Evolutionary conservation across 495 filamentous ascomycete genomes (phyloP).

Genomic region (Aspergillus indologenus): DNA sequence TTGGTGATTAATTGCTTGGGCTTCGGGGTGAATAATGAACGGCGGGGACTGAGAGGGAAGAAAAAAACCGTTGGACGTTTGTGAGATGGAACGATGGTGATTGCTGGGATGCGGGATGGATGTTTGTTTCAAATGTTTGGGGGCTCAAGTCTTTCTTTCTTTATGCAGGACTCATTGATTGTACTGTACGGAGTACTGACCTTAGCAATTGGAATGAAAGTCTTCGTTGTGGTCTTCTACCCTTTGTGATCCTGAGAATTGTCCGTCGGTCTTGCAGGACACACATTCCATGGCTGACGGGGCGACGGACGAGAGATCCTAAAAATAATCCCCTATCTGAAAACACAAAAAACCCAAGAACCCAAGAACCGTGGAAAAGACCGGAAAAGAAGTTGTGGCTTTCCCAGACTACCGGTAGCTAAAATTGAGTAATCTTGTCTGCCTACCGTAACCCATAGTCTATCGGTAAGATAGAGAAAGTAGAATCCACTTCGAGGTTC

Average conservation of each 20-base stretch:
- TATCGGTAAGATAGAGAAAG: neutral
- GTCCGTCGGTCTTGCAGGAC: neutral
- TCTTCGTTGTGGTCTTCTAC: neutral
- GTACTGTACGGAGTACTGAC: neutral
- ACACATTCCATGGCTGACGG: conserved; percentile 3
- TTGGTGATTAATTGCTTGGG: neutral
- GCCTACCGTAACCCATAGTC: too few species aligned
- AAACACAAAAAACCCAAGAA: neutral
- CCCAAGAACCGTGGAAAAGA: neutral
- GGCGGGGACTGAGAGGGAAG: neutral
- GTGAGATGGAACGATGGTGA: neutral
- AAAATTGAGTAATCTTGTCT: too few species aligned
- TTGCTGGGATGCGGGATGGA: neutral
- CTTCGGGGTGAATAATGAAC: neutral
- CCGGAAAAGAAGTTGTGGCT: neutral
- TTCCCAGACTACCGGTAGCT: neutral
- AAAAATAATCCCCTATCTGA: neutral
- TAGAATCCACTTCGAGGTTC: neutral
- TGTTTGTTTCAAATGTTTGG: neutral
- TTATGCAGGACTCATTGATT: too few species aligned
- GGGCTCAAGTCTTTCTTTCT: too few species aligned
- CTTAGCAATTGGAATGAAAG: neutral
- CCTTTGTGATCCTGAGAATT: neutral
- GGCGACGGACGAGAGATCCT: neutral
- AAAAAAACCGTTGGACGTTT: neutral